phyloP scores from a whole-genome alignment of 768 basidiomycete genomes.

The Rhodotorula toruloides region DNA sequence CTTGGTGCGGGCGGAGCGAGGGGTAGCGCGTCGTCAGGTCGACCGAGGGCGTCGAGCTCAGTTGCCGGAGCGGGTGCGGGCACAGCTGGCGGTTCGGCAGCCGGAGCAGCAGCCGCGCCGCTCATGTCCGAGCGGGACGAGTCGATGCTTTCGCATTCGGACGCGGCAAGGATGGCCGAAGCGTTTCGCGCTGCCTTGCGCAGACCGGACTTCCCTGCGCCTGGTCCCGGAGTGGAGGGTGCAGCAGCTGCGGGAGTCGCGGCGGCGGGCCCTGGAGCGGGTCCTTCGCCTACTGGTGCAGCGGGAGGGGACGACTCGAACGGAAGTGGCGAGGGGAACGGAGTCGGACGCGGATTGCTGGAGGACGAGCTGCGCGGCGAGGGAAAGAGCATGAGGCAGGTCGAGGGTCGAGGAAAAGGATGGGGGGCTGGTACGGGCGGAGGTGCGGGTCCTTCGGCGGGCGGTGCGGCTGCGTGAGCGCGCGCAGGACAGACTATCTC shows the following conservation, averaged over 20 bases:
- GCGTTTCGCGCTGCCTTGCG: constrained; percentile 82
- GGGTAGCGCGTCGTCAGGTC: too few relatives aligned
- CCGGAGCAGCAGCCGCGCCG: not conserved
- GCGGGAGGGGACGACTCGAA: constrained; percentile 2
- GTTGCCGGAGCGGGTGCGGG: constrained; percentile 1
- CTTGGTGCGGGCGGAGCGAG: too few relatives aligned
- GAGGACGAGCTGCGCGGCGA: constrained; percentile 78
- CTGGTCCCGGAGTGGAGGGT: not conserved
- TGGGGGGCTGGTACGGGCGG: constrained; percentile 1
- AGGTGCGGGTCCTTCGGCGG: not conserved
- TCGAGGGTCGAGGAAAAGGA: constrained; percentile 48
- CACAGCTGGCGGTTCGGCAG: not conserved
- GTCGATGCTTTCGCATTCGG: constrained; percentile 62
- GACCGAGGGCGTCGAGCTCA: too few relatives aligned
- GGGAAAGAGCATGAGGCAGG: constrained; percentile 80
- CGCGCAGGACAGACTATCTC: too few relatives aligned
- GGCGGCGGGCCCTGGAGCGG: constrained; percentile 1
- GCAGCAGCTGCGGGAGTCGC: not conserved
- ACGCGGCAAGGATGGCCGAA: constrained; percentile 88
- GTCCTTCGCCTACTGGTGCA: constrained; percentile 47
- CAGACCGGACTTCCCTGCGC: constrained; percentile 67
- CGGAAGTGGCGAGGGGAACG: constrained; percentile 8
- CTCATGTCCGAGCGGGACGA: not conserved
- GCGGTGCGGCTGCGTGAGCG: too few relatives aligned
- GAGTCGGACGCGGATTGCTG: constrained; percentile 49